Base-by-base conservation (phyloP, 768 basidiomycete genomes). In the Boletus vinaceobasis region DNA sequence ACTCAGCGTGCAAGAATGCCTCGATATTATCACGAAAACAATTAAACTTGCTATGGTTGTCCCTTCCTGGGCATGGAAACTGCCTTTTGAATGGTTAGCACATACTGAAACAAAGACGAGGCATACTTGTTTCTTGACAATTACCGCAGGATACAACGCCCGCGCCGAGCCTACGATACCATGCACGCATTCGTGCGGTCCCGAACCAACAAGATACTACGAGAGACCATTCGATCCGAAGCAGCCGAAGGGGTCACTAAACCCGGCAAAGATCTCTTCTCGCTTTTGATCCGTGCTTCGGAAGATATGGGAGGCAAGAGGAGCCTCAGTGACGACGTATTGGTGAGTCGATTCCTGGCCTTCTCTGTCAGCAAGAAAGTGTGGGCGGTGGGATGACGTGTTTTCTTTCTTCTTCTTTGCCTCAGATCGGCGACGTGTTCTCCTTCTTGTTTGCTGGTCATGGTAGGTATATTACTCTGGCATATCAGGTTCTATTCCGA, bases 361-460 rank as follows among this genome's bases (percentile, higher is more conserved):
- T 19, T 4, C 17, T 26, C 21, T 31, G 35, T 23, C 29, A 17
- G 29, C 11, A 5, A 37, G 21, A 11, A 37, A 10, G 33, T 8
- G 6, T 32, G 26, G 10, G 9, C 35, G 9, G 31, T 17, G n/a
- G 15, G 37, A 38, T 9, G 5, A 39, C 26, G 15, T 5, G 5
- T 3, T 31, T 42, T 5, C 33, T 29, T 29, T 17, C 35, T 13
- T 14, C 14, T 5, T 31, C 43, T 15, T 23, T 5, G 14, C 11
- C 9, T 7, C 29, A 80, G 80, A 79, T 82, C 48, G 81, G 80
- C 5, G 80, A 82, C 47, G 65, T 80, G 1, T 82, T 75, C 57
- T 57, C 75, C 9, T 69, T 82, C 64, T 69, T 86, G 27, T 77
- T 81, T 45, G 83, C 82, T 31, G 84, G 84, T 14, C 81, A 83